Conservation (phyloP, 169 alveolate genomes). For the Cryptosporidium sp. region DNA sequence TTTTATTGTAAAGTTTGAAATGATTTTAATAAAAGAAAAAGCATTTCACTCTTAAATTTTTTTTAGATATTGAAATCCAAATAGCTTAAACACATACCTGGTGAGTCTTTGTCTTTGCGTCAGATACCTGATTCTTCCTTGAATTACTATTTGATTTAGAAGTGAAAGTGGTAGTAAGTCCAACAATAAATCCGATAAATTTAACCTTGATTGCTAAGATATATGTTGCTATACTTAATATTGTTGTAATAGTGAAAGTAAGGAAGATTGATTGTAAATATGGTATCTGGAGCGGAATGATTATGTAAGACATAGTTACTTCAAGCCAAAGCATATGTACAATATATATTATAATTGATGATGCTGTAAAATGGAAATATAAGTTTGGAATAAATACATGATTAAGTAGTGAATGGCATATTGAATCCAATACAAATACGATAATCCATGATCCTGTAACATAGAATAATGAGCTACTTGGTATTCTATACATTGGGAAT, state of each 20-base stretch:
- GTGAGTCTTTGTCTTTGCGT: neutral
- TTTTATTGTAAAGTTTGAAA: neutral
- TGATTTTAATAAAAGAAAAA: too few relatives aligned
- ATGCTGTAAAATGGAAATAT: conserved; percentile 58
- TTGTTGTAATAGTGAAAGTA: conserved; percentile 4
- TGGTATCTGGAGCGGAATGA: conserved; percentile 51
- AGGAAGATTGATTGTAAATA: conserved; percentile 33
- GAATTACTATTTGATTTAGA: neutral
- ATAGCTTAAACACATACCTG: conserved; percentile 30
- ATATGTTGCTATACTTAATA: conserved; percentile 18
- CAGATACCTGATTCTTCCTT: neutral
- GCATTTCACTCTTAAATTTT: neutral
- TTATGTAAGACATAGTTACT: conserved; percentile 15
- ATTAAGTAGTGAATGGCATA: conserved; percentile 34
- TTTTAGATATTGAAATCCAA: neutral
- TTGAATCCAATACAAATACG: conserved; percentile 36
- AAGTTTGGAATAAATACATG: conserved; percentile 15
- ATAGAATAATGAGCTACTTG: conserved; percentile 39
- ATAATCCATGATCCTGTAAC: conserved; percentile 69
- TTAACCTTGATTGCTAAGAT: conserved; percentile 20
- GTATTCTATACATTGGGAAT: conserved; percentile 55
- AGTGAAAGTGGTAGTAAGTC: conserved; percentile 39
- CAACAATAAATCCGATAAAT: conserved; percentile 36
- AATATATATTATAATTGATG: conserved; percentile 52
- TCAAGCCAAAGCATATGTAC: conserved; percentile 73